A percentile compares a stretch with the other conserved stretches of the same genome.
These are phyloP conservation scores for Leccinum subtestaceum DNA, from an alignment of 768 basidiomycete species.

Conservation along the genomic window DNA sequence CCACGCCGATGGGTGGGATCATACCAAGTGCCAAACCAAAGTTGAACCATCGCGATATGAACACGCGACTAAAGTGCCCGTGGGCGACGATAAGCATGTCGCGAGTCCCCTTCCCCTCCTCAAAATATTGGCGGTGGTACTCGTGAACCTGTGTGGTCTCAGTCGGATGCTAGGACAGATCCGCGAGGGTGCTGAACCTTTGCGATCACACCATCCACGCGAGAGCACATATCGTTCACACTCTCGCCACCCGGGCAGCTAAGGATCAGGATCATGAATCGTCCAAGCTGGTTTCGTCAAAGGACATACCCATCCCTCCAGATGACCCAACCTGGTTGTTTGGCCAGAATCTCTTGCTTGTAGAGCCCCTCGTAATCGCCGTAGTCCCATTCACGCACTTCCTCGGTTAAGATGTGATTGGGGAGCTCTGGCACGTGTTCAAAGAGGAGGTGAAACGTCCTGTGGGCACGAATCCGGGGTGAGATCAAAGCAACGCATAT, in stretches of 20 bases:
- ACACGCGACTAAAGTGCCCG: constrained; percentile 72
- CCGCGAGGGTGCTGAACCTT: constrained; percentile 45
- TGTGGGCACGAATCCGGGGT: constrained; percentile 82
- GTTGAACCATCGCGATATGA: constrained; percentile 81
- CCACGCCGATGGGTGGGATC: constrained; percentile 8
- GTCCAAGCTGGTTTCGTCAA: neutral
- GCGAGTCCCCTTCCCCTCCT: constrained; percentile 61
- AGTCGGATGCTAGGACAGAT: constrained; percentile 2
- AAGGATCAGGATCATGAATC: constrained; percentile 8
- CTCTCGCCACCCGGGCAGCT: constrained; percentile 91
- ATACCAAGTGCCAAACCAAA: constrained; percentile 60
- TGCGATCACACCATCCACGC: constrained; percentile 74
- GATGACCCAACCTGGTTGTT: constrained; percentile 66
- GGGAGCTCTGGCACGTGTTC: constrained; percentile 45
- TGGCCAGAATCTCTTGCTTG: constrained; percentile 71
- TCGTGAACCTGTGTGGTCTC: constrained; percentile 54
- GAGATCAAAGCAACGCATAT: constrained; percentile 77
- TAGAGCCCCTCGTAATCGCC: constrained; percentile 86
- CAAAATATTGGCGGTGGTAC: constrained; percentile 67
- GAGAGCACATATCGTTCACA: constrained; percentile 68
- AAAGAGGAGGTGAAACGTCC: constrained; percentile 83
- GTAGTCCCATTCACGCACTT: constrained; percentile 86
- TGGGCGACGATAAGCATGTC: constrained; percentile 91
- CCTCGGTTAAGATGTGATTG: constrained; percentile 58
- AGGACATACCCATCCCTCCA: constrained; percentile 74